phyloP scores from a whole-genome alignment of 805 yeast genomes.

The Starmerella sp. region DNA sequence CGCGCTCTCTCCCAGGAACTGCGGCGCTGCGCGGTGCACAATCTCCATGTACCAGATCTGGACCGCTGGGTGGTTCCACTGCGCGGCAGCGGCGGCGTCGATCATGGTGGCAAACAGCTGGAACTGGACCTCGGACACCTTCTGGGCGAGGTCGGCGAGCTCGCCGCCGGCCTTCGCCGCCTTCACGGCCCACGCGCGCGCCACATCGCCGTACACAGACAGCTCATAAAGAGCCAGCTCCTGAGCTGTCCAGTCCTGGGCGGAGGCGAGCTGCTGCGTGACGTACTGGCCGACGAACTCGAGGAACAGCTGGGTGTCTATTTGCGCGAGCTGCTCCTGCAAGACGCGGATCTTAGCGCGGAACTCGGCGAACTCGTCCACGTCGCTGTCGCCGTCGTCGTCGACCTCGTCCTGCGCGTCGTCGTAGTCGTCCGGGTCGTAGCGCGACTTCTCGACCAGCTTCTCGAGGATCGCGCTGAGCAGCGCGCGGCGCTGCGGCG shows the following conservation, averaged over 20 bases:
- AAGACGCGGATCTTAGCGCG: slow-evolving; percentile 62
- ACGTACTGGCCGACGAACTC: slow-evolving; percentile 12
- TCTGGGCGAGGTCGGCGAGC: slow-evolving; percentile 7
- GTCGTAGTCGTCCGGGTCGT: slow-evolving; percentile 63
- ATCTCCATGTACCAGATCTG: slow-evolving; percentile 77
- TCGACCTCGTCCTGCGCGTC: slow-evolving; percentile 18
- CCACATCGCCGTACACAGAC: slow-evolving; percentile 63
- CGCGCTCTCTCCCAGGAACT: slow-evolving; percentile 30
- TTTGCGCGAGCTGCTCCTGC: slow-evolving; percentile 68
- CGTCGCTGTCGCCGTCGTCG: slow-evolving; percentile 19
- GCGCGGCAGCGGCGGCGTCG: slow-evolving; percentile 26
- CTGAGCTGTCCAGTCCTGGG: slow-evolving; percentile 56
- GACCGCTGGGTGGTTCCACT: slow-evolving; percentile 53
- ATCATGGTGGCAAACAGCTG: slow-evolving; percentile 34
- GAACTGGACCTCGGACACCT: slow-evolving; percentile 11
- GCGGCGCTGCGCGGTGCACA: slow-evolving; percentile 63
- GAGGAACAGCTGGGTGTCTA: slow-evolving; percentile 41
- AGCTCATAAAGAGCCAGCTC: slow-evolving; percentile 84
- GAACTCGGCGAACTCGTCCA: slow-evolving; percentile 49
- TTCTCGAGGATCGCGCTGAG: slow-evolving; percentile 46
- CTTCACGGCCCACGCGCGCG: slow-evolving; percentile 11
- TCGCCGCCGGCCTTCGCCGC: slow-evolving; percentile 15
- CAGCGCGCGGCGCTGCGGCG: slow-evolving; percentile 31
- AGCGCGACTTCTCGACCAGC: slow-evolving; percentile 66
- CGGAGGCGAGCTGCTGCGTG: slow-evolving; percentile 2